phyloP scores from a whole-genome alignment of 78 protist species.

The Chrysochromulina tobinii region DNA sequence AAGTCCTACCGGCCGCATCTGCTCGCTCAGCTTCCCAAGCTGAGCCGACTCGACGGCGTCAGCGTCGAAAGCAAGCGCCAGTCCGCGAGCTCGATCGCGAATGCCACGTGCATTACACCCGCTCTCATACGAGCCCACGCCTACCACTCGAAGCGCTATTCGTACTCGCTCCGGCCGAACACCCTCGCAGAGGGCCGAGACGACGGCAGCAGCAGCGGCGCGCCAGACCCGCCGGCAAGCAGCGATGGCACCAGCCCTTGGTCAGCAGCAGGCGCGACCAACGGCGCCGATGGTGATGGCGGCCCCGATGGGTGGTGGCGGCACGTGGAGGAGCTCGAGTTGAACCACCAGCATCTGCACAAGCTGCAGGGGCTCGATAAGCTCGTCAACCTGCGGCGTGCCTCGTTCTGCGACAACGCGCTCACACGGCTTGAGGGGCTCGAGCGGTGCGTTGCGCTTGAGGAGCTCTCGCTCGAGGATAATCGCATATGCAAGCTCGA shows the following conservation, averaged over 20 bases:
- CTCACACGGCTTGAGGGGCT: conserved; percentile 24
- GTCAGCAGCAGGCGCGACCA: no score
- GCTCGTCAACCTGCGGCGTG: conserved; percentile 23
- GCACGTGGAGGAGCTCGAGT: background rate
- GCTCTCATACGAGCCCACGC: background rate
- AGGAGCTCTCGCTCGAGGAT: conserved; percentile 58
- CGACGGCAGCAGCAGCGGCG: no score
- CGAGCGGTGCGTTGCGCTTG: conserved; percentile 1
- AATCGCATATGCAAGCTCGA: conserved; percentile 43
- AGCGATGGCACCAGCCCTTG: no score
- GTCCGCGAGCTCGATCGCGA: background rate
- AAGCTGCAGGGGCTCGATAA: conserved; percentile 41
- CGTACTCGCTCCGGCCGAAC: background rate
- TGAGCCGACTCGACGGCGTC: conserved; percentile 15
- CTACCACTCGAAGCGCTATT: background rate
- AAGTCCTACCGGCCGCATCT: conserved; percentile 43
- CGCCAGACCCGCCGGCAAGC: no score
- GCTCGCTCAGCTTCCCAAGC: conserved; percentile 21
- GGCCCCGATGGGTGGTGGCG: background rate
- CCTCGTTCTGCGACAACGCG: conserved; percentile 56
- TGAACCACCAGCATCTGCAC: conserved; percentile 18
- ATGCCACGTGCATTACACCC: background rate
- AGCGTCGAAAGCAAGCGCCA: background rate
- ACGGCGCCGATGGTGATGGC: background rate
- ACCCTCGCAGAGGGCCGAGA: background rate